Conservation (phyloP, 495 filamentous ascomycete genomes). For the Daldinia concentrica region DNA sequence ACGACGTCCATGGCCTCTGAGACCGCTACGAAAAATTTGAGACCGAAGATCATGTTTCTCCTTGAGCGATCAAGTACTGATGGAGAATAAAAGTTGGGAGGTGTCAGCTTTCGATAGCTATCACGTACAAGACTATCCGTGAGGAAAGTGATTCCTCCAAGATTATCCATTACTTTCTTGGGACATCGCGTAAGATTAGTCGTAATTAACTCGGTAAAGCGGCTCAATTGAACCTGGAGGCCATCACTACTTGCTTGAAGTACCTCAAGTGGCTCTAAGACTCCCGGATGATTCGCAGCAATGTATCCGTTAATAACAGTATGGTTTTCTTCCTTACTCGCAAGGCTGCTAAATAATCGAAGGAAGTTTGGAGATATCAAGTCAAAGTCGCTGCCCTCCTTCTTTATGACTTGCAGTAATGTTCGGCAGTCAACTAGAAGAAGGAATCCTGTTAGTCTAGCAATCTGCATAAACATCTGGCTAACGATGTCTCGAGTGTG, state of each 20-base stretch:
- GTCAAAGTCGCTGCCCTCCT: conserved; percentile 31
- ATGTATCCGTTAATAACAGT: conserved; percentile 15
- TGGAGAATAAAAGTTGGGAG: conserved; percentile 14
- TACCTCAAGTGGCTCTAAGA: conserved; percentile 30
- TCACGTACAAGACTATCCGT: conserved; percentile 46
- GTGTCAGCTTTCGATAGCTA: conserved; percentile 33
- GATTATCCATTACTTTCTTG: conserved; percentile 52
- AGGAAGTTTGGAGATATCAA: conserved; percentile 44
- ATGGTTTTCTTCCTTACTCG: conserved; percentile 29
- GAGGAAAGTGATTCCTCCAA: conserved; percentile 51
- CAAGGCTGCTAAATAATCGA: conserved; percentile 28
- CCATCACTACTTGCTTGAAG: conserved; percentile 38
- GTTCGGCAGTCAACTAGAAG: conserved; percentile 37
- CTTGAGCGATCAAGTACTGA: conserved; percentile 30
- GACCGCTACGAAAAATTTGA: conserved; percentile 52
- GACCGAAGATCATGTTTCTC: conserved; percentile 47
- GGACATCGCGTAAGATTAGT: conserved; percentile 51
- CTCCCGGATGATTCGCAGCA: conserved; percentile 13
- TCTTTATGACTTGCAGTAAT: conserved; percentile 13
- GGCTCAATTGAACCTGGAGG: conserved; percentile 25
- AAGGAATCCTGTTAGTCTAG: conserved; percentile 42
- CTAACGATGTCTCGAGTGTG: conserved; percentile 40
- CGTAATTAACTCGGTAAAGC: conserved; percentile 48
- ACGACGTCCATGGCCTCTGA: conserved; percentile 53
- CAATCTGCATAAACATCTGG: conserved; percentile 36